These are phyloP conservation scores for Dactylonectria macrodidyma DNA, from an alignment of 2,329 filamentous ascomycete genomes.

Conservation along the genomic window DNA sequence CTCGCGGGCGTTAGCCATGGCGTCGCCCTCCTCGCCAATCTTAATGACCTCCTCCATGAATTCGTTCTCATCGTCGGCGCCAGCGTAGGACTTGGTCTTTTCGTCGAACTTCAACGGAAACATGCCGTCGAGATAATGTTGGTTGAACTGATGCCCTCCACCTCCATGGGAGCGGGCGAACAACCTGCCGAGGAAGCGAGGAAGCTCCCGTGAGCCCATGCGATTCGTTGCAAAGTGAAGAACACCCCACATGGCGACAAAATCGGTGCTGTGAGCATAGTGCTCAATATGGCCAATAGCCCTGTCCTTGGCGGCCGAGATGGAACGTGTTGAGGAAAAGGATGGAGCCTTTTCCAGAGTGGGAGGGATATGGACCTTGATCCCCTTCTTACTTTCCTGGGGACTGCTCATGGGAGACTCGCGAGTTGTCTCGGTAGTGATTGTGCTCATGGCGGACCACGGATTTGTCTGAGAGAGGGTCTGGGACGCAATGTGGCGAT, in stretches of 20 bases:
- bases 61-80: conserved; percentile 64
- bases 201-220: conserved; percentile 61
- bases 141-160: conserved; percentile 72
- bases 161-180: conserved; percentile 67
- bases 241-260: conserved; percentile 82
- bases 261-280: conserved; percentile 82
- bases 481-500: conserved; percentile 65
- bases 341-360: conserved; percentile 43
- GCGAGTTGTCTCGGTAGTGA: conserved; percentile 56
- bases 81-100: conserved; percentile 57
- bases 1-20: conserved; percentile 61
- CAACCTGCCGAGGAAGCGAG: conserved; percentile 74
- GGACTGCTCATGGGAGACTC: conserved; percentile 42
- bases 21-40: conserved; percentile 60
- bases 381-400: conserved; percentile 37
- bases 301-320: conserved; percentile 58
- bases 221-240: conserved; percentile 73
- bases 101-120: conserved; percentile 66
- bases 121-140: conserved; percentile 75
- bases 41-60: conserved; percentile 74
- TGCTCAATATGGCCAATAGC: conserved; percentile 83
- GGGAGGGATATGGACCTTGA: conserved; percentile 30
- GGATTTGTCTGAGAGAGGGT: conserved; percentile 52
- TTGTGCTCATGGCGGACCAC: conserved; percentile 50
- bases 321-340: conserved; percentile 54